Conservation (phyloP, 768 basidiomycete genomes). For the Russula olivacea region DNA sequence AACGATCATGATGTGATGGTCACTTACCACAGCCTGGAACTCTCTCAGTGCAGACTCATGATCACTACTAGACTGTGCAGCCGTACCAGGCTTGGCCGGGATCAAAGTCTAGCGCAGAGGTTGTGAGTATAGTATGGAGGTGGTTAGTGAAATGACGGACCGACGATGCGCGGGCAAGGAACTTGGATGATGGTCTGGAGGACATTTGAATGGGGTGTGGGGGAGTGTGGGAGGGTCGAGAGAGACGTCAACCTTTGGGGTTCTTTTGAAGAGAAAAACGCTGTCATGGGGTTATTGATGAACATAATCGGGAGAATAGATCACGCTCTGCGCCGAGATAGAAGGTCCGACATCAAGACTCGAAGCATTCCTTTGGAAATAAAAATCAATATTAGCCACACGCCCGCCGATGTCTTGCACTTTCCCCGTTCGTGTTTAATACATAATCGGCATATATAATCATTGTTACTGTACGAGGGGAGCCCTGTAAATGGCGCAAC, state of each 20-base stretch:
- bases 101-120: not conserved
- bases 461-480: too few relatives aligned
- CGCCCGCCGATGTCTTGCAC: not conserved
- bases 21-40: constrained; percentile 9
- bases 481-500: not conserved
- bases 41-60: constrained; percentile 4
- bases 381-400: not conserved
- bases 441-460: too few relatives aligned
- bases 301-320: not conserved
- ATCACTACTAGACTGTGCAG: not conserved
- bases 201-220: not conserved
- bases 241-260: too few relatives aligned
- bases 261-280: not conserved
- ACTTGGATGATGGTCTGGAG: not conserved
- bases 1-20: not conserved
- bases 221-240: not conserved
- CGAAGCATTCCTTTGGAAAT: constrained; percentile 1
- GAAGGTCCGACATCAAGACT: not conserved
- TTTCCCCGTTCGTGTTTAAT: too few relatives aligned
- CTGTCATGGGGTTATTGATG: not conserved
- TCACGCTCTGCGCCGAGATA: constrained; percentile 8
- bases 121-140: not conserved
- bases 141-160: not conserved
- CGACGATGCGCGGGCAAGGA: constrained; percentile 8
- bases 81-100: not conserved